Conservation (phyloP, 116 monocot genomes). For the Zostera marina region DNA sequence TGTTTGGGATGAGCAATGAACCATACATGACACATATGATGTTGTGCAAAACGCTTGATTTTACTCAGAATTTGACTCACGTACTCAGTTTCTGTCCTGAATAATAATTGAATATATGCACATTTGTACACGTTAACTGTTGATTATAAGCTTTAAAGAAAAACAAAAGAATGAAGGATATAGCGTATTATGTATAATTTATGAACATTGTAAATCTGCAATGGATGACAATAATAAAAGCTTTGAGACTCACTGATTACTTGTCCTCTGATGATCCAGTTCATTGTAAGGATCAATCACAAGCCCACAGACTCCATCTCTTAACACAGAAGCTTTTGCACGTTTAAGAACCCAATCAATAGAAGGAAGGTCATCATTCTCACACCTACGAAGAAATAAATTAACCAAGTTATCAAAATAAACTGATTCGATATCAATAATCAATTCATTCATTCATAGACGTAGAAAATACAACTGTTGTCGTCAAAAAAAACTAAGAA, state of each 20-base stretch:
- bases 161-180: too few relatives aligned
- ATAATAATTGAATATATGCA: conserved; percentile 2
- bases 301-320: conserved; percentile 80
- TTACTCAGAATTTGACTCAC: conserved; percentile 80
- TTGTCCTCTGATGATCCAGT: conserved; percentile 76
- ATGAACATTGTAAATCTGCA: too few relatives aligned
- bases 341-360: conserved; percentile 66
- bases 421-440: neutral
- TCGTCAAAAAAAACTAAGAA: too few relatives aligned
- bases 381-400: conserved; percentile 31
- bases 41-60: conserved; percentile 82
- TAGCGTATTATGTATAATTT: too few relatives aligned
- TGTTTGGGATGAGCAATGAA: conserved; percentile 96
- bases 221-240: neutral
- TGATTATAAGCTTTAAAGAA: neutral
- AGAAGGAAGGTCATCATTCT: conserved; percentile 72
- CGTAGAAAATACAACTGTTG: too few relatives aligned
- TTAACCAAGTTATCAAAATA: neutral
- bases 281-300: conserved; percentile 99
- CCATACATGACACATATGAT: conserved; percentile 96
- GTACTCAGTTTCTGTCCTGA: conserved; percentile 94
- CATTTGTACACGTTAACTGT: too few relatives aligned
- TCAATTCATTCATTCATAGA: neutral
- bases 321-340: conserved; percentile 83
- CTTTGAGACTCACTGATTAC: conserved; percentile 40